Evolutionary conservation across 352 stramenopile genomes (phyloP).

Genomic region (Globisporangium cylindrosporum): DNA sequence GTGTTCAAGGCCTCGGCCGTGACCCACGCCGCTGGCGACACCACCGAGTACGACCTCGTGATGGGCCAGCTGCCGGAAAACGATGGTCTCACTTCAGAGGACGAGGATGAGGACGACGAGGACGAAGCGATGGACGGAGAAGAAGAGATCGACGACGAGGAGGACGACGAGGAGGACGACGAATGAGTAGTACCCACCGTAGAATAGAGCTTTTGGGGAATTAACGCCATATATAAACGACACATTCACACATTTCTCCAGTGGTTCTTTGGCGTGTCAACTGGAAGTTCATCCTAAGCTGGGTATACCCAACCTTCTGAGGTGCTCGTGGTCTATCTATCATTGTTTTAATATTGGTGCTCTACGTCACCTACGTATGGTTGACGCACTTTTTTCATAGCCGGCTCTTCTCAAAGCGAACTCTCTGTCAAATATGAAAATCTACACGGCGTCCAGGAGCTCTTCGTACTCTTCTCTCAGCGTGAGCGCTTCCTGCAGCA

Average conservation of each 20-base stretch:
- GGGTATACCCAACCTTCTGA: neutral
- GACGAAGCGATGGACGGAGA: slow-evolving; percentile 36
- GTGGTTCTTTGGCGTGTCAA: neutral
- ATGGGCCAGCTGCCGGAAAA: slow-evolving; percentile 78
- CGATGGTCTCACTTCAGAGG: slow-evolving; percentile 72
- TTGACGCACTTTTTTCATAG: neutral
- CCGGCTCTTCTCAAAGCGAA: neutral
- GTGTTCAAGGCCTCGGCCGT: slow-evolving; percentile 46
- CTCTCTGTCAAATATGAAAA: neutral
- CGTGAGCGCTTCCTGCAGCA: slow-evolving; percentile 70
- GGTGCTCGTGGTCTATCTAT: neutral
- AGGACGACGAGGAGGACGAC: slow-evolving; percentile 37
- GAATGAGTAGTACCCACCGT: slow-evolving; percentile 25
- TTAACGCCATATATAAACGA: slow-evolving; percentile 12
- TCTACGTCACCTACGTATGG: too few species aligned
- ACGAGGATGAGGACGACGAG: slow-evolving; percentile 39
- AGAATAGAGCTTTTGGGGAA: slow-evolving; percentile 18
- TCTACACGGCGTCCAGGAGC: slow-evolving; percentile 36
- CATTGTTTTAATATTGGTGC: neutral
- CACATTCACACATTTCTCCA: slow-evolving; percentile 5
- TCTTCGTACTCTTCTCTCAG: slow-evolving; percentile 71
- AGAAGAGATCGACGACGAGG: slow-evolving; percentile 29
- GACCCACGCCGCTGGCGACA: slow-evolving; percentile 61
- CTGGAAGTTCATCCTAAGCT: neutral
- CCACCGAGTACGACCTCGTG: slow-evolving; percentile 80